Base-by-base conservation (phyloP, 2,329 filamentous ascomycete species). In the Biscogniauxia mediterranea region DNA sequence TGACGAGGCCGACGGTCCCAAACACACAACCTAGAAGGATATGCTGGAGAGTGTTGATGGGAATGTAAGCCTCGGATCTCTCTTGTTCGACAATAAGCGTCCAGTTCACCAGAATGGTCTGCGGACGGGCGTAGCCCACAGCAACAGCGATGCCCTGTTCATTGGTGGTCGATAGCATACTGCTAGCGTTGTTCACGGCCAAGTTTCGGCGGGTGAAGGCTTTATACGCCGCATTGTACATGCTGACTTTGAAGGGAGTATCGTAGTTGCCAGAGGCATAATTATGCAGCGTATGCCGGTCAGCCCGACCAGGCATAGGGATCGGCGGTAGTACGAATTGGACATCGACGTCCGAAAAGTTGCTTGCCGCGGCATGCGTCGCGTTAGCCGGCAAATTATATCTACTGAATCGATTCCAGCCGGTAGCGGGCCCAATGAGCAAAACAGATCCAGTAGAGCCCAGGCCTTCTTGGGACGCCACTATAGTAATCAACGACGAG, bases 11-110 rank as follows among this genome's bases (percentile, higher is more conserved):
- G 13, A 89, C 83, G 0, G 92, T 94, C 0, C 90, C 91, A 72
- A 97, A 96, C 0, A 96, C 90, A 63, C 92, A 96, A 5, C 87
- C 91, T 1, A 97, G 76, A 1, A 97, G 83, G 56, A 97, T 91
- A 54, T 89, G 88, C 20, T 91, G 86, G n/a, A 97, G 80, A 20
- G 86, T 87, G 26, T 81, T 77, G 60, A 97, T 93, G 0, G 93
- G 90, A 7, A 81, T 80, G 77, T 90, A 93, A 0, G 93, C 91
- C 75, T 97, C 93, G 21, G 74, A 74, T 64, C 86, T 86, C 2
- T 86, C 80, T 74, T 95, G 89, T 72, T 97, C 93, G 0, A 97
- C 85, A 2, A 96, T 69, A 3, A 97, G 78, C 5, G 91, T 87
- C 93, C 93, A 97, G 69, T 94, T 86, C 7, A 91, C 91, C 57